These are phyloP conservation scores for Blastomyces percursus DNA, from an alignment of 2,329 filamentous ascomycete species.

Conservation along the genomic window DNA sequence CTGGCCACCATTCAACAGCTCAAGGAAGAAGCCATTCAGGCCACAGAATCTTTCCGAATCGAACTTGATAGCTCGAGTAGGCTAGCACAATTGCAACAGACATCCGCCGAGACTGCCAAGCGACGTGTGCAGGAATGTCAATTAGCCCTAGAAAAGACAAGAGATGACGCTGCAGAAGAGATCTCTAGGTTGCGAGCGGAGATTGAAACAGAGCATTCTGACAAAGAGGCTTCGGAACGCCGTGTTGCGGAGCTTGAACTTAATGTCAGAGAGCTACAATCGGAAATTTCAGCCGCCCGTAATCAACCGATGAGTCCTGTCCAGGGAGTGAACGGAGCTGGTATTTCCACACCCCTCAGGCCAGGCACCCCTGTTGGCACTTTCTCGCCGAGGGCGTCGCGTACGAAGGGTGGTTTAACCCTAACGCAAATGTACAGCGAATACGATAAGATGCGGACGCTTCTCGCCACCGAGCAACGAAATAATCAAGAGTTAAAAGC, in stretches of 20 bases:
- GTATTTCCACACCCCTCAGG: conserved; percentile 40
- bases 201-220: conserved; percentile 46
- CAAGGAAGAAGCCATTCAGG: conserved; percentile 67
- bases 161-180: conserved; percentile 52
- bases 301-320: conserved; percentile 44
- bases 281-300: conserved; percentile 36
- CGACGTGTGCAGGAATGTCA: conserved; percentile 49
- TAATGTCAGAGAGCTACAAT: conserved; percentile 50
- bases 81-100: conserved; percentile 60
- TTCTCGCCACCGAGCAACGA: conserved; percentile 61
- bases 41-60: conserved; percentile 76
- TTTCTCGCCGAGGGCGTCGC: conserved; percentile 45
- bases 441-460: conserved; percentile 53
- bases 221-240: conserved; percentile 51
- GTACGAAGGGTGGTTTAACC: conserved; percentile 44
- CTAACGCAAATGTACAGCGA: conserved; percentile 55
- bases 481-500: conserved; percentile 62
- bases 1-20: conserved; percentile 73
- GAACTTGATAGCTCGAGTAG: conserved; percentile 73
- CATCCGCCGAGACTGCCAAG: conserved; percentile 49
- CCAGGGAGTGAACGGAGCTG: conserved; percentile 40
- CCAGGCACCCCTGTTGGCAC: conserved; percentile 39
- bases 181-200: conserved; percentile 44
- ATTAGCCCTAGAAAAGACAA: conserved; percentile 45
- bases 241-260: conserved; percentile 55